These are phyloP conservation scores for Hypoxylon intermedium DNA, from an alignment of 495 filamentous ascomycete species.

Conservation along the genomic window DNA sequence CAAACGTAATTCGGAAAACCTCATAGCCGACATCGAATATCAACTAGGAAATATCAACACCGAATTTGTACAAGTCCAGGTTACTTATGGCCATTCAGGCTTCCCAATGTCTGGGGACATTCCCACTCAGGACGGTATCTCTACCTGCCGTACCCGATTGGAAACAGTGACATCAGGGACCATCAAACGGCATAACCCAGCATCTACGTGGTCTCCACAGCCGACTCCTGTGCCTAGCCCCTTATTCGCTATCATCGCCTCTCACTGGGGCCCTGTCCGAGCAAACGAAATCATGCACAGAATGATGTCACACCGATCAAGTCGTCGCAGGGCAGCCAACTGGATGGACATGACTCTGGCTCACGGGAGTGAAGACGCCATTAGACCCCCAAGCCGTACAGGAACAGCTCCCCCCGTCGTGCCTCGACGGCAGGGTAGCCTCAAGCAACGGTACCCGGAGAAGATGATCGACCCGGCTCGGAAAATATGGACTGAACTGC, in stretches of 20 bases:
- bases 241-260: slow-evolving; percentile 52
- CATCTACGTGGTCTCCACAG: slow-evolving; percentile 50
- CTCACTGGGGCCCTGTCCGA: slow-evolving; percentile 49
- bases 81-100: slow-evolving; percentile 58
- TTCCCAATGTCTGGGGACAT: slow-evolving; percentile 43
- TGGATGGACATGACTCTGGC: neutral
- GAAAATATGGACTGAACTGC: slow-evolving; percentile 58
- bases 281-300: slow-evolving; percentile 51
- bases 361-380: slow-evolving; percentile 3
- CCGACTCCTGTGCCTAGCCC: slow-evolving; percentile 41
- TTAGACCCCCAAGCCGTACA: slow-evolving; percentile 7
- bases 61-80: slow-evolving; percentile 53
- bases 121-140: slow-evolving; percentile 27
- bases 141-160: slow-evolving; percentile 46
- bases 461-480: slow-evolving; percentile 50
- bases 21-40: slow-evolving; percentile 59
- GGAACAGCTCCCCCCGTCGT: slow-evolving; percentile 39
- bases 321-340: neutral
- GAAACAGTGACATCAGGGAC: slow-evolving; percentile 52
- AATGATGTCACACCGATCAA: slow-evolving; percentile 30
- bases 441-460: slow-evolving; percentile 26
- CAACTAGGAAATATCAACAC: slow-evolving; percentile 51
- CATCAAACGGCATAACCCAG: slow-evolving; percentile 50
- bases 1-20: slow-evolving; percentile 51
- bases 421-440: slow-evolving; percentile 44